phyloP scores from a whole-genome alignment of 441 rosid species.

The Arabidopsis lyrata region DNA sequence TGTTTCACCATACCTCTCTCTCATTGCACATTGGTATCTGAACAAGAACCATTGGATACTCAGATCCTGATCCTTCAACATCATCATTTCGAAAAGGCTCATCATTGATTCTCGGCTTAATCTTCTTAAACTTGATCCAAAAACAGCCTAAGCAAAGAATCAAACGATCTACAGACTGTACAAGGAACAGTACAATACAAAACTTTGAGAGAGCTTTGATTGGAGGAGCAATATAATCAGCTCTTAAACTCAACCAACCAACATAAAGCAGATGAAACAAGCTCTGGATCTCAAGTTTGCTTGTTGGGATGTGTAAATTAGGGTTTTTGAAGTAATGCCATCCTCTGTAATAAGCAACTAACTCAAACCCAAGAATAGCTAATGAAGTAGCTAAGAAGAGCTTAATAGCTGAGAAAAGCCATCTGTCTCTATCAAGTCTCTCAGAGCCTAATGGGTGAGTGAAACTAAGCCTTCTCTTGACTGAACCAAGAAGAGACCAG shows the following conservation, averaged over 20 bases:
- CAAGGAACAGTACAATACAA: slow-evolving; percentile 74
- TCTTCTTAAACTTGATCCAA: slow-evolving; percentile 78
- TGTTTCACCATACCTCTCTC: slow-evolving; percentile 68
- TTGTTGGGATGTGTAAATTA: slow-evolving; percentile 34
- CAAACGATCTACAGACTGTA: slow-evolving; percentile 80
- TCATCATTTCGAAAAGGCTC: slow-evolving; percentile 45
- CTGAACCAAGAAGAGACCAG: slow-evolving; percentile 75
- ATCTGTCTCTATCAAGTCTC: slow-evolving; percentile 48
- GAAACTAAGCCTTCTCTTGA: slow-evolving; percentile 66
- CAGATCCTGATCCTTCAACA: slow-evolving; percentile 57
- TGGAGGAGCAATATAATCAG: slow-evolving; percentile 68
- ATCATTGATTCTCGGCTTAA: slow-evolving; percentile 66
- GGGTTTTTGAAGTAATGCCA: slow-evolving; percentile 71
- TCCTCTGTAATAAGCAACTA: slow-evolving; percentile 70
- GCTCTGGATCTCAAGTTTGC: slow-evolving; percentile 53
- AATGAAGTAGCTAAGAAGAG: slow-evolving; percentile 59
- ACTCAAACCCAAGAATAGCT: slow-evolving; percentile 65
- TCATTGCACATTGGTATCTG: slow-evolving; percentile 97
- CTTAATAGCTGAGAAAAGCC: slow-evolving; percentile 62
- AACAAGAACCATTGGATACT: slow-evolving; percentile 90
- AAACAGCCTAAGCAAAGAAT: slow-evolving; percentile 81
- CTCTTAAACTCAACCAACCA: slow-evolving; percentile 70
- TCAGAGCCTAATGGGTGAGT: slow-evolving; percentile 61
- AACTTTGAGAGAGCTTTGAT: slow-evolving; percentile 68
- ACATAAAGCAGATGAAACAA: slow-evolving; percentile 60